phyloP scores from a whole-genome alignment of 805 yeast genomes.

The Cyberlindnera misumaiensis region DNA sequence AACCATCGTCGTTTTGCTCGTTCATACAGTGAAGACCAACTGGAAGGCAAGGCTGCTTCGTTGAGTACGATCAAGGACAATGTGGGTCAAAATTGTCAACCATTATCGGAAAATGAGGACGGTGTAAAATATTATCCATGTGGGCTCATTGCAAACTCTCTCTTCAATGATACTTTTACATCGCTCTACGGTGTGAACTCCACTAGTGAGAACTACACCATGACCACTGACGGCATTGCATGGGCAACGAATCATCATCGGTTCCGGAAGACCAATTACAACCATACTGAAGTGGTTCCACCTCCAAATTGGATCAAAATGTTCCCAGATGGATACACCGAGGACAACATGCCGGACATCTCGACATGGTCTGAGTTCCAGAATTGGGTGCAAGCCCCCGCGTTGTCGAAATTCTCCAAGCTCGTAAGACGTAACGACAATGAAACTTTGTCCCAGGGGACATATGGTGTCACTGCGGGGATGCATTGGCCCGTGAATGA shows the following conservation, averaged over 20 bases:
- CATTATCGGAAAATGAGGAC: slow-evolving; percentile 44
- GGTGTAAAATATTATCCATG: slow-evolving; percentile 73
- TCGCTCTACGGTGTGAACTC: slow-evolving; percentile 29
- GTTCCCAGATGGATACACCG: slow-evolving; percentile 71
- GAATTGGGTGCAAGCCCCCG: slow-evolving; percentile 85
- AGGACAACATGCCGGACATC: slow-evolving; percentile 62
- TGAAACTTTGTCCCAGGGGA: slow-evolving; percentile 47
- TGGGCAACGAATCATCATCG: slow-evolving; percentile 65
- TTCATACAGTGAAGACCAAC: slow-evolving; percentile 79
- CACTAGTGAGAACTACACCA: slow-evolving; percentile 35
- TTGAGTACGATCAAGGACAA: slow-evolving; percentile 41
- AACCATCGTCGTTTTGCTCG: slow-evolving; percentile 92
- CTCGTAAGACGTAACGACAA: slow-evolving; percentile 57
- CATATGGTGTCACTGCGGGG: slow-evolving; percentile 59
- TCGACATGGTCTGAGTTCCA: slow-evolving; percentile 64
- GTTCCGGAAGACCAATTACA: slow-evolving; percentile 58
- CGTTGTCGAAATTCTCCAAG: slow-evolving; percentile 61
- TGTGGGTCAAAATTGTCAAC: slow-evolving; percentile 55
- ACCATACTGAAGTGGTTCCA: slow-evolving; percentile 57
- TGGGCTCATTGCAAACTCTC: slow-evolving; percentile 75
- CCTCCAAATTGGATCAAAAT: slow-evolving; percentile 77
- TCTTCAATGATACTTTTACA: slow-evolving; percentile 71
- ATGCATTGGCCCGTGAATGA: slow-evolving; percentile 74
- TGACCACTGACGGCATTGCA: slow-evolving; percentile 53
- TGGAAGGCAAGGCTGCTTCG: slow-evolving; percentile 67